Percentiles rank a stretch among this genome's conserved stretches.
Evolutionary conservation across 2,329 filamentous ascomycete genomes (phyloP).

Genomic region (Amylocarpus encephaloides): DNA sequence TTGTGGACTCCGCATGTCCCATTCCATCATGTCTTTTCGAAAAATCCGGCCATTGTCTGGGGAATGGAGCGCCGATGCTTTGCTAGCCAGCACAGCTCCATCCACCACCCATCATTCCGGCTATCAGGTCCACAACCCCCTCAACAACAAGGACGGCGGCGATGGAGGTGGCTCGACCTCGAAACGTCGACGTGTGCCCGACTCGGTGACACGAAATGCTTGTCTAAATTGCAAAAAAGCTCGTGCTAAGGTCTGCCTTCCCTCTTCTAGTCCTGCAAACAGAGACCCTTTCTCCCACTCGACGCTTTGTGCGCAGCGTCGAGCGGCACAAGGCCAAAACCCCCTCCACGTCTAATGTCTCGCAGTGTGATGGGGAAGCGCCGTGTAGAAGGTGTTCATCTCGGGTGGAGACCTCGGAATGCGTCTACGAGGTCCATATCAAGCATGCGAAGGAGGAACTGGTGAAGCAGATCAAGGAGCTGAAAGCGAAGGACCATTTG

Average conservation of each 20-base stretch:
- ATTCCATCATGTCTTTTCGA: conserved; percentile 28
- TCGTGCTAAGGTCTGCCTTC: conserved; percentile 31
- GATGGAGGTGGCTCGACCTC: conserved; percentile 16
- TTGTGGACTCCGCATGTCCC: too few species aligned
- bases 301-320: background rate
- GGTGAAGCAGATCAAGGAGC: conserved; percentile 30
- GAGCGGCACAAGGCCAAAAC: background rate
- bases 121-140: conserved; percentile 22
- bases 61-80: conserved; percentile 18
- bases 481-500: conserved; percentile 26
- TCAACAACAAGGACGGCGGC: conserved; percentile 18
- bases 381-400: conserved; percentile 30
- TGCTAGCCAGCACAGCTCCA: conserved; percentile 22
- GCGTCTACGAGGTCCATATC: conserved; percentile 31
- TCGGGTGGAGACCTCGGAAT: conserved; percentile 24
- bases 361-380: conserved; percentile 32
- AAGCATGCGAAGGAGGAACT: conserved; percentile 33
- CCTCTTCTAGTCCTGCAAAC: background rate
- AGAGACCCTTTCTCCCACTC: background rate
- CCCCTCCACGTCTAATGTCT: conserved; percentile 10
- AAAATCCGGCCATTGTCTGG: conserved; percentile 26
- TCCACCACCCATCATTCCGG: conserved; percentile 25
- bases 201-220: conserved; percentile 32
- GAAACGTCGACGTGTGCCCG: conserved; percentile 30
- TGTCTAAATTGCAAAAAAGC: conserved; percentile 33